phyloP scores from a whole-genome alignment of 106 monocot species.

The Dactylorhiza incarnata region DNA sequence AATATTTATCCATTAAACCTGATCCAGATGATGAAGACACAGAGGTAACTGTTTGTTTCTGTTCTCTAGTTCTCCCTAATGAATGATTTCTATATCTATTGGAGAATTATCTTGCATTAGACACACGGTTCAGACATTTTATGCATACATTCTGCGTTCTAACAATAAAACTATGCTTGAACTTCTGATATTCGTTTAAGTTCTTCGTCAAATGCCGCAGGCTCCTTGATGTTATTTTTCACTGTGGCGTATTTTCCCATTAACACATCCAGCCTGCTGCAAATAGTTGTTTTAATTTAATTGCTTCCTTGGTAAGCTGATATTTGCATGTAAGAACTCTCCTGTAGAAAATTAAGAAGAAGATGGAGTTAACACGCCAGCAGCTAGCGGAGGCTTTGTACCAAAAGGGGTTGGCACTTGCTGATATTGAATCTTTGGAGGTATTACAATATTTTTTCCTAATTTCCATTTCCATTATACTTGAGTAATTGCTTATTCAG shows the following conservation, averaged over 20 bases:
- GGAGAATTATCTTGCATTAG: background rate
- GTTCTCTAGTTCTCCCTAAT: background rate
- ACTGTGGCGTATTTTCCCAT: background rate
- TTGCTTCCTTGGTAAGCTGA: background rate
- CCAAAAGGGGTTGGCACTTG: conserved; percentile 81
- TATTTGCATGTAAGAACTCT: background rate
- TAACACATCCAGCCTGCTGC: background rate
- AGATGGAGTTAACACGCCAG: conserved; percentile 77
- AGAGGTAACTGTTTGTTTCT: conserved; percentile 35
- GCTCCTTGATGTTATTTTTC: background rate
- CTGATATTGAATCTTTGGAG: conserved; percentile 49
- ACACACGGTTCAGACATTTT: background rate
- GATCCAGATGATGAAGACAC: conserved; percentile 85
- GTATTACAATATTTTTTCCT: conserved; percentile 17
- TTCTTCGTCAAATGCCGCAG: background rate
- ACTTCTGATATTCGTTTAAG: background rate
- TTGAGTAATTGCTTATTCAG: background rate
- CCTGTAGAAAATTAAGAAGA: conserved; percentile 70
- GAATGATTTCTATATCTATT: background rate
- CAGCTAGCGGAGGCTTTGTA: conserved; percentile 85
- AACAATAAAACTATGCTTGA: background rate
- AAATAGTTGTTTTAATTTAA: background rate
- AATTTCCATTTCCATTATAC: background rate
- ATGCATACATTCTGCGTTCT: background rate
- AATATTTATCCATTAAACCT: conserved; percentile 58